Conservation (phyloP, 2,329 filamentous ascomycete genomes). For the Fusarium fujikuroi region DNA sequence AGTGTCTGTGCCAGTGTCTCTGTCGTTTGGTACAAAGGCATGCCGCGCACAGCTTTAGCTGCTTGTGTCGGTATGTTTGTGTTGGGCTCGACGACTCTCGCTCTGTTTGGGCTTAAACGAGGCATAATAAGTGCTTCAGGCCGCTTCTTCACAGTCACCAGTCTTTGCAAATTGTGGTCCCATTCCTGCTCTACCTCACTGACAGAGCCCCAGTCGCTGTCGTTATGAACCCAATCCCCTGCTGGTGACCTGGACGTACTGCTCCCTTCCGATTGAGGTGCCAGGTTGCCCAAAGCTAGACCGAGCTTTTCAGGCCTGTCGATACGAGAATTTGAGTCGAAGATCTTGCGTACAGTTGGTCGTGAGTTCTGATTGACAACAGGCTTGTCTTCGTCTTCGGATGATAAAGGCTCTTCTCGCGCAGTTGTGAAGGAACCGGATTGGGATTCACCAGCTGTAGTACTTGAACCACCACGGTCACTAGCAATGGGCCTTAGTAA, state of each 20-base stretch:
- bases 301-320: conserved; percentile 52
- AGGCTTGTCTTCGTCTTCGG: conserved; percentile 66
- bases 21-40: conserved; percentile 58
- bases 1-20: conserved; percentile 43
- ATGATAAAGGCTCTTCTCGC: conserved; percentile 70
- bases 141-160: conserved; percentile 64
- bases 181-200: conserved; percentile 64
- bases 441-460: conserved; percentile 68
- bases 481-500: conserved; percentile 58
- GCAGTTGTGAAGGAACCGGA: conserved; percentile 80
- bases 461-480: conserved; percentile 63
- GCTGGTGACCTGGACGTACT: conserved; percentile 54
- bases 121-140: conserved; percentile 44
- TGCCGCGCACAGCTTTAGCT: conserved; percentile 59
- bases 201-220: conserved; percentile 66
- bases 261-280: conserved; percentile 53
- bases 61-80: conserved; percentile 63
- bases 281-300: conserved; percentile 56
- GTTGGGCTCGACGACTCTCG: conserved; percentile 60
- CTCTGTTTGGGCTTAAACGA: conserved; percentile 41
- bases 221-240: conserved; percentile 63
- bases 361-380: conserved; percentile 57
- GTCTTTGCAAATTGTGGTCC: conserved; percentile 64
- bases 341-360: conserved; percentile 55
- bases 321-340: conserved; percentile 37